Percentiles rank a stretch among this genome's conserved stretches.
Conservation (phyloP, 805 yeast genomes). For the Yamadazyma ubonensis region DNA sequence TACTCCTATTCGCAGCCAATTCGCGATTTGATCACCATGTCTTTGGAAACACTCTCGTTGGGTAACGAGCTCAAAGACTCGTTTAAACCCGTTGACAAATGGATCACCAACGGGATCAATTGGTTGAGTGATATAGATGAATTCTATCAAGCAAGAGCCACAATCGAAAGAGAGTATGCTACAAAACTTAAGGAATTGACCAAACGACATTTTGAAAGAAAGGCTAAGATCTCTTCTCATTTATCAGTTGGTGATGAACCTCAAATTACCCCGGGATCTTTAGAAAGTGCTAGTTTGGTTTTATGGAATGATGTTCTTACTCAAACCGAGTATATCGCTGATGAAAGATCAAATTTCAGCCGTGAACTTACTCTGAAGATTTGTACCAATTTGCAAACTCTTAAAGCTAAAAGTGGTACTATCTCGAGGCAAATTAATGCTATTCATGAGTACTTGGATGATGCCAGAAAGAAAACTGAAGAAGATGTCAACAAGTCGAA, state of each 20-base stretch:
- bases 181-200: conserved; percentile 61
- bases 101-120: conserved; percentile 71
- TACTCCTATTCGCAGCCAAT: conserved; percentile 3
- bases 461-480: conserved; percentile 48
- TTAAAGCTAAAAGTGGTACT: conserved; percentile 53
- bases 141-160: conserved; percentile 81
- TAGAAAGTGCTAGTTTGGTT: conserved; percentile 82
- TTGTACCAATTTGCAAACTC: conserved; percentile 56
- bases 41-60: conserved; percentile 35
- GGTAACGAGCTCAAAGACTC: conserved; percentile 82
- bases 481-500: conserved; percentile 64
- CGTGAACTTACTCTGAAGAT: conserved; percentile 59
- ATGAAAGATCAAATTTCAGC: conserved; percentile 59
- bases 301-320: conserved; percentile 87
- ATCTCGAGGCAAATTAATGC: conserved; percentile 55
- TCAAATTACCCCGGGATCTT: conserved; percentile 87
- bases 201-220: conserved; percentile 69
- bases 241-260: conserved; percentile 92
- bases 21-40: conserved; percentile 14
- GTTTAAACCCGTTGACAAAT: conserved; percentile 70
- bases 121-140: conserved; percentile 79
- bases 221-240: conserved; percentile 63
- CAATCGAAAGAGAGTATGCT: conserved; percentile 81
- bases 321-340: conserved; percentile 78
- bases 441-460: conserved; percentile 57